Percentiles rank a stretch among this genome's conserved stretches.
These are phyloP conservation scores for Kuraishia floccosa DNA, from an alignment of 805 yeast species.

Conservation along the genomic window DNA sequence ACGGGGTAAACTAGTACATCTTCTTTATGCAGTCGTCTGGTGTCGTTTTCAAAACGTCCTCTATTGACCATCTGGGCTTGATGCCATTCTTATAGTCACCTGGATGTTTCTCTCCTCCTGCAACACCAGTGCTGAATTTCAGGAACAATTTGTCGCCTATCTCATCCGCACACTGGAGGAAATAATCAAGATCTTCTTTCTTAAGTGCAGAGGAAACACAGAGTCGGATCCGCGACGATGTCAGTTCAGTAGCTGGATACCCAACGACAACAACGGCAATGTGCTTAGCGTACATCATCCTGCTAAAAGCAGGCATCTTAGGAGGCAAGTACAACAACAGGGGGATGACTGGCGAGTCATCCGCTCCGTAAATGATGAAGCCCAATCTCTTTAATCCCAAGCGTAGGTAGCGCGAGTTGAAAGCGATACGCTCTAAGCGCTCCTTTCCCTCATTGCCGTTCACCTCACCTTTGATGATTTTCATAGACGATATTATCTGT, in stretches of 20 bases:
- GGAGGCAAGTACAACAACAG: slow-evolving; percentile 79
- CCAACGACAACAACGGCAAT: slow-evolving; percentile 96
- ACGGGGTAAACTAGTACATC: slow-evolving; percentile 4
- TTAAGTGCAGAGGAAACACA: slow-evolving; percentile 90
- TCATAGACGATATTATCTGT: slow-evolving; percentile 75
- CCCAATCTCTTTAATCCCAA: slow-evolving; percentile 88
- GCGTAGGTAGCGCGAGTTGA: slow-evolving; percentile 88
- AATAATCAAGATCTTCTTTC: slow-evolving; percentile 83
- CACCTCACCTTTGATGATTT: slow-evolving; percentile 68
- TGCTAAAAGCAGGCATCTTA: slow-evolving; percentile 87
- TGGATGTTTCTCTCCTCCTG: slow-evolving; percentile 44
- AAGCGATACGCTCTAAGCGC: slow-evolving; percentile 86
- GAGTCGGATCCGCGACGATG: slow-evolving; percentile 81
- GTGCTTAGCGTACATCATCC: slow-evolving; percentile 66
- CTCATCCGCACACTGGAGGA: slow-evolving; percentile 59
- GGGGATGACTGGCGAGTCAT: slow-evolving; percentile 95
- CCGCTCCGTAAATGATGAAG: slow-evolving; percentile 87
- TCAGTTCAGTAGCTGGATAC: slow-evolving; percentile 93
- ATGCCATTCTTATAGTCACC: slow-evolving; percentile 43
- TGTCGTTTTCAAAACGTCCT: slow-evolving; percentile 64
- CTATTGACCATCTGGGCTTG: slow-evolving; percentile 67
- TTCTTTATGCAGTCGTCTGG: slow-evolving; percentile 44
- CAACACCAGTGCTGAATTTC: slow-evolving; percentile 68
- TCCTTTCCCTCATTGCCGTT: slow-evolving; percentile 91
- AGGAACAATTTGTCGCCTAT: slow-evolving; percentile 69